phyloP scores from a whole-genome alignment of 805 yeast species.

The Ogataea ramenticola region DNA sequence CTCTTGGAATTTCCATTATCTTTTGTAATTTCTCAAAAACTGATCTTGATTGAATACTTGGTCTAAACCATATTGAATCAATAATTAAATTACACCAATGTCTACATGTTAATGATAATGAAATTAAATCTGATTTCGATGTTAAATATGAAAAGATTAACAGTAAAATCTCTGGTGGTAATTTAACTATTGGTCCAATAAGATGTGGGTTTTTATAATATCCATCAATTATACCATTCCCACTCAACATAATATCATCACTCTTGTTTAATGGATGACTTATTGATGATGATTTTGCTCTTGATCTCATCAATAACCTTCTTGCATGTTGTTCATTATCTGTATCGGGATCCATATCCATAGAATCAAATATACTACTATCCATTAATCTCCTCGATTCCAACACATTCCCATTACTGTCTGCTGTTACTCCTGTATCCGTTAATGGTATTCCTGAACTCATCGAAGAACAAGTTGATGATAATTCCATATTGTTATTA shows the following conservation, averaged over 20 bases:
- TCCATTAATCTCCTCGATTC: not conserved
- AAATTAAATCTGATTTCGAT: constrained; percentile 51
- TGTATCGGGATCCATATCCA: constrained; percentile 25
- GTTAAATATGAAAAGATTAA: constrained; percentile 59
- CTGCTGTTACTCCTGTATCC: not conserved
- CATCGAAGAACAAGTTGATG: not conserved
- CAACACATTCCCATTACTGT: no score
- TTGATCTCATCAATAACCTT: constrained; percentile 17
- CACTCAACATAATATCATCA: no score
- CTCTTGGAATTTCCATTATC: constrained; percentile 44
- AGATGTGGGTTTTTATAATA: constrained; percentile 2
- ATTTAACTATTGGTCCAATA: constrained; percentile 30
- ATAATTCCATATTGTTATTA: not conserved
- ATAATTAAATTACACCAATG: constrained; percentile 74
- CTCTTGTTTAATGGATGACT: no score
- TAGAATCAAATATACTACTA: constrained; percentile 6
- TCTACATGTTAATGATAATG: constrained; percentile 65
- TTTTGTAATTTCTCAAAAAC: constrained; percentile 46
- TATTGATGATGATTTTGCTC: constrained; percentile 16
- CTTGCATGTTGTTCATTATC: constrained; percentile 26
- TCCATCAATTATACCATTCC: not conserved
- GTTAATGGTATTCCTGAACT: not conserved
- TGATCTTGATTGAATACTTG: constrained; percentile 48
- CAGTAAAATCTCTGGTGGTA: constrained; percentile 57
- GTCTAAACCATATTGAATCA: constrained; percentile 84